A percentile compares a stretch with the other conserved stretches of the same genome.
Conservation (phyloP, 2,329 filamentous ascomycete species). For the Annulohypoxylon truncatum region DNA sequence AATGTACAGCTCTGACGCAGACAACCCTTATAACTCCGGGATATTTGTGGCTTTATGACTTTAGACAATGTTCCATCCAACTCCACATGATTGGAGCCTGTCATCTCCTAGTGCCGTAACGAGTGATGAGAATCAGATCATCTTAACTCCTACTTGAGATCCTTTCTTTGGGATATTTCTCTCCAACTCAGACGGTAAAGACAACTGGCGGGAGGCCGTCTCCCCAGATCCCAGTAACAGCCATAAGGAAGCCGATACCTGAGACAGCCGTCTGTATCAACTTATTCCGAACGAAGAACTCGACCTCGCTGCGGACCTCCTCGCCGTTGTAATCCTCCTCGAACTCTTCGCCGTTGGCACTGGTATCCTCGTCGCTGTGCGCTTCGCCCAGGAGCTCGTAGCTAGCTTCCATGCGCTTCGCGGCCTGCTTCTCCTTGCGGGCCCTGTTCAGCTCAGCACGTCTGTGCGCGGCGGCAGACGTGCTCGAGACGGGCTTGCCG, state of each 20-base stretch:
- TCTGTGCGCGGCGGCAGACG: constrained; percentile 44
- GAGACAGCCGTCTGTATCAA: constrained; percentile 65
- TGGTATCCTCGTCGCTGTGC: constrained; percentile 62
- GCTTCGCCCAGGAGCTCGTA: constrained; percentile 73
- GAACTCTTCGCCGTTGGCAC: constrained; percentile 56
- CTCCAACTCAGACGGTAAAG: constrained; percentile 36
- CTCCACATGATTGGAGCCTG: neutral
- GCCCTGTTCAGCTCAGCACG: constrained; percentile 48
- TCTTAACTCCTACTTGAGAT: neutral
- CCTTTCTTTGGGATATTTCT: neutral
- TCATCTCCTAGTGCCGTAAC: constrained; percentile 15
- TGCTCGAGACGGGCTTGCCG: constrained; percentile 45
- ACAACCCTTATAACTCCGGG: constrained; percentile 15
- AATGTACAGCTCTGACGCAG: constrained; percentile 25
- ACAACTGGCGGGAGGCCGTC: constrained; percentile 63
- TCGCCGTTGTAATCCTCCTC: constrained; percentile 66
- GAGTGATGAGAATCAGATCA: constrained; percentile 26
- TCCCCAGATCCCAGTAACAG: constrained; percentile 74
- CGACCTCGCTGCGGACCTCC: constrained; percentile 68
- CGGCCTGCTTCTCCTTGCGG: constrained; percentile 49
- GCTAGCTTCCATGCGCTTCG: constrained; percentile 72
- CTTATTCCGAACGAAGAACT: constrained; percentile 66
- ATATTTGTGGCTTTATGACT: constrained; percentile 21
- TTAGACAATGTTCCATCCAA: constrained; percentile 7
- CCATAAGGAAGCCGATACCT: constrained; percentile 69